Evolutionary conservation across 2,329 filamentous ascomycete species (phyloP).

Genomic region (Didymella pomorum): DNA sequence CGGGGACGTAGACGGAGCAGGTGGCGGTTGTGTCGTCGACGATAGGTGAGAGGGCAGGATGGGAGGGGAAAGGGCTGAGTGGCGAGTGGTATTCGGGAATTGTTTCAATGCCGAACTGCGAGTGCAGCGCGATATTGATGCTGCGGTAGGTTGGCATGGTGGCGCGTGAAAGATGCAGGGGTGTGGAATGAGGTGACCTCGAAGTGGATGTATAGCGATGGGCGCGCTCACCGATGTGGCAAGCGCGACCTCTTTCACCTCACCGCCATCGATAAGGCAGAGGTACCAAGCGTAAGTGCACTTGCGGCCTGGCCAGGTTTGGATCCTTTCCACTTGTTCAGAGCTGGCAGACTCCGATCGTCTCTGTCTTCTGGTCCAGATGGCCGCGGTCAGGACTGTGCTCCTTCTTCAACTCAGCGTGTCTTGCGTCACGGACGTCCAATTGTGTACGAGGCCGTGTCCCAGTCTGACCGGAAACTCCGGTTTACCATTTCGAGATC

Average conservation of each 20-base stretch:
- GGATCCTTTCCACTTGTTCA: no score
- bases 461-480: neutral
- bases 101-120: conserved; percentile 52
- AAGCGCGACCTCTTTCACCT: neutral
- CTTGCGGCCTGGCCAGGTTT: no score
- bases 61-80: no score
- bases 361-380: no score
- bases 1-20: conserved; percentile 48
- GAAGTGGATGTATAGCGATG: neutral
- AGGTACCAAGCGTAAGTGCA: no score
- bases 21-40: conserved; percentile 40
- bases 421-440: neutral
- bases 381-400: no score
- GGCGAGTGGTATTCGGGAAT: conserved; percentile 51
- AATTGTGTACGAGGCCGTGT: neutral
- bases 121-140: conserved; percentile 52
- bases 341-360: no score
- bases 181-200: neutral
- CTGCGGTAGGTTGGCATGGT: conserved; percentile 47
- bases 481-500: no score
- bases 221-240: neutral
- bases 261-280: neutral
- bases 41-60: conserved; percentile 12
- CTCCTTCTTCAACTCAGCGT: neutral
- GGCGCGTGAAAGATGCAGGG: neutral